phyloP scores from a whole-genome alignment of 2,329 filamentous ascomycete species.

The Claviceps monticola region DNA sequence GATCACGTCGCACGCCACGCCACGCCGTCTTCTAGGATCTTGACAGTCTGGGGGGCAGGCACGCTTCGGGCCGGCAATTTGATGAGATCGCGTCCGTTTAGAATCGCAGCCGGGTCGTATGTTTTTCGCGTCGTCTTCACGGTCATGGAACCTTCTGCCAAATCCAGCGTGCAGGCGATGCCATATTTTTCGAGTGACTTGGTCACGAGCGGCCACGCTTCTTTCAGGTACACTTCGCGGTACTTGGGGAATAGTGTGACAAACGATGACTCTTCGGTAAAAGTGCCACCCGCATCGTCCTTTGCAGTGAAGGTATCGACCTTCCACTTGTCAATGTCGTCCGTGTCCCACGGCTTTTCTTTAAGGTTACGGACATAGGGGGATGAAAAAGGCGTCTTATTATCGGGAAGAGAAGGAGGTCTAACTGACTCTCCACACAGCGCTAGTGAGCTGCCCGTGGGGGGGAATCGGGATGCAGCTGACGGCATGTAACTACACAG shows the following conservation, averaged over 20 bases:
- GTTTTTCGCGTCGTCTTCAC: constrained; percentile 90
- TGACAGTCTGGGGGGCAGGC: constrained; percentile 81
- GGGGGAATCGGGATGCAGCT: constrained; percentile 33
- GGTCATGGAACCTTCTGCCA: constrained; percentile 92
- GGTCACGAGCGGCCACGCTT: constrained; percentile 86
- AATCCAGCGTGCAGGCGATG: constrained; percentile 81
- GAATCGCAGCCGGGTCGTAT: constrained; percentile 79
- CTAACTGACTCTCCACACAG: not conserved
- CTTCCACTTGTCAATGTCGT: constrained; percentile 97
- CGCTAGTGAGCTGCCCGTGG: constrained; percentile 16
- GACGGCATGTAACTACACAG: not conserved
- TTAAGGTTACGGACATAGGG: constrained; percentile 12
- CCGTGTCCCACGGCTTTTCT: constrained; percentile 90
- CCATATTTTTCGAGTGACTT: constrained; percentile 74
- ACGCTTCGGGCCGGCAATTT: constrained; percentile 86
- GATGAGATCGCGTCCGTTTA: constrained; percentile 89
- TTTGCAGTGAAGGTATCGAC: constrained; percentile 72
- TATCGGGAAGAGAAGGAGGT: constrained; percentile 17
- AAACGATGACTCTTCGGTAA: constrained; percentile 89
- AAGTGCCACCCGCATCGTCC: constrained; percentile 74
- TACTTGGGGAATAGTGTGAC: constrained; percentile 86
- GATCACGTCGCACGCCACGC: constrained; percentile 92
- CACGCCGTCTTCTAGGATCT: constrained; percentile 83
- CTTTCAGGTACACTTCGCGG: constrained; percentile 82
- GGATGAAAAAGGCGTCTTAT: not conserved